A percentile compares a stretch with the other conserved stretches of the same genome.
phyloP scores from a whole-genome alignment of 2,329 filamentous ascomycete genomes.

The Pseudogymnoascus destructans region DNA sequence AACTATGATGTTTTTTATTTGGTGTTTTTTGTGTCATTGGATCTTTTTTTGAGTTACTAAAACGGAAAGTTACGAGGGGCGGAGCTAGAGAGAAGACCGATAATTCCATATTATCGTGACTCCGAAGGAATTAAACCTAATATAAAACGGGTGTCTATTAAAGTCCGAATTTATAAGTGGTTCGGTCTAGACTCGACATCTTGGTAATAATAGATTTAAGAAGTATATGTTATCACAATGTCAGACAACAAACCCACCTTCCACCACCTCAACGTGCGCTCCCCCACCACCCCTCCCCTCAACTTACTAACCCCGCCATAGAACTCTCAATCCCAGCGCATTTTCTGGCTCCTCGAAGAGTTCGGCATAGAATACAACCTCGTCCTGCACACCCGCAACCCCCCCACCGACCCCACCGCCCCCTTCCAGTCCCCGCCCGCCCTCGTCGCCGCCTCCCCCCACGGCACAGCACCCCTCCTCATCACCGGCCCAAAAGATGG shows the following conservation, averaged over 20 bases:
- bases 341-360: slow-evolving; percentile 57
- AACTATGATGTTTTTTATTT: background rate
- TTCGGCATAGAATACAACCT: slow-evolving; percentile 63
- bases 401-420: slow-evolving; percentile 31
- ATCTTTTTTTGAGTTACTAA: background rate
- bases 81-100: background rate
- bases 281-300: background rate
- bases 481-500: slow-evolving; percentile 20
- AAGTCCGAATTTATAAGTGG: background rate
- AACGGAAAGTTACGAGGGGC: background rate
- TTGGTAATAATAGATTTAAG: background rate
- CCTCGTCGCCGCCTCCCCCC: slow-evolving; percentile 57
- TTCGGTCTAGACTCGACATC: background rate
- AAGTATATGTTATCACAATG: background rate
- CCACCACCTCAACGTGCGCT: slow-evolving; percentile 22
- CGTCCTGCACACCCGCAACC: slow-evolving; percentile 51
- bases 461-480: slow-evolving; percentile 75
- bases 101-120: background rate
- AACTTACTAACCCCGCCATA: slow-evolving; percentile 30
- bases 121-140: background rate
- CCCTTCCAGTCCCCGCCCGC: slow-evolving; percentile 51
- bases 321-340: slow-evolving; percentile 52
- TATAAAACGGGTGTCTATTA: background rate
- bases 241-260: slow-evolving; percentile 15
- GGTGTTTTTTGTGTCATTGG: background rate